phyloP scores from a whole-genome alignment of 2,329 filamentous ascomycete genomes.

The Monilinia vaccinii-corymbosi region DNA sequence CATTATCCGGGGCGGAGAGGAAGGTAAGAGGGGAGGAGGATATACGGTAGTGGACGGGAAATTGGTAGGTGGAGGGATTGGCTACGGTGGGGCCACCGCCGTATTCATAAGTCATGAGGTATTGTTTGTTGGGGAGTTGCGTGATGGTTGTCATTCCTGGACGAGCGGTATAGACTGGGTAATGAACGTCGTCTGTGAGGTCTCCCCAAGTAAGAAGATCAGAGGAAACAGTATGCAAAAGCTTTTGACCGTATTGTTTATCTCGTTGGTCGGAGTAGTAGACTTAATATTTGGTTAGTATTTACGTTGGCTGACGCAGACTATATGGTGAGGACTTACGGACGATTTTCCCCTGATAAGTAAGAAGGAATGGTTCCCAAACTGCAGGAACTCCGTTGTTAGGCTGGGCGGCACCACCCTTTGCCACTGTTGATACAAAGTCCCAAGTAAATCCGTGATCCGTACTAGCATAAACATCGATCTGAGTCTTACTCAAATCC shows the following conservation, averaged over 20 bases:
- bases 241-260: conserved; percentile 56
- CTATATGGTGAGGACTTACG: neutral
- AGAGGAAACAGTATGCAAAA: conserved; percentile 46
- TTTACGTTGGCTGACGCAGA: neutral
- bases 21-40: conserved; percentile 25
- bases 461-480: conserved; percentile 58
- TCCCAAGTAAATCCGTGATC: conserved; percentile 55
- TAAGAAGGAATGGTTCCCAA: conserved; percentile 62
- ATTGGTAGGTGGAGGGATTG: conserved; percentile 17
- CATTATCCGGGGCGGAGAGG: conserved; percentile 18
- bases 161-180: conserved; percentile 51
- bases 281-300: conserved; percentile 23
- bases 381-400: conserved; percentile 56
- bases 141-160: conserved; percentile 61
- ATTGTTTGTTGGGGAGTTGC: conserved; percentile 44
- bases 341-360: conserved; percentile 49
- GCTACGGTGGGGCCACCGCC: conserved; percentile 20
- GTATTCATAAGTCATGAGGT: conserved; percentile 54
- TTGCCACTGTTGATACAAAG: conserved; percentile 57
- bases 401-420: conserved; percentile 48
- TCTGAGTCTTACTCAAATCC: conserved; percentile 53
- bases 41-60: conserved; percentile 30
- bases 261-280: conserved; percentile 68
- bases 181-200: conserved; percentile 53
- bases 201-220: conserved; percentile 52